Evolutionary conservation across 495 filamentous ascomycete species (phyloP), one percentile per base, ranked within the genome.

Genomic region (Trichoderma asperelloides): DNA sequence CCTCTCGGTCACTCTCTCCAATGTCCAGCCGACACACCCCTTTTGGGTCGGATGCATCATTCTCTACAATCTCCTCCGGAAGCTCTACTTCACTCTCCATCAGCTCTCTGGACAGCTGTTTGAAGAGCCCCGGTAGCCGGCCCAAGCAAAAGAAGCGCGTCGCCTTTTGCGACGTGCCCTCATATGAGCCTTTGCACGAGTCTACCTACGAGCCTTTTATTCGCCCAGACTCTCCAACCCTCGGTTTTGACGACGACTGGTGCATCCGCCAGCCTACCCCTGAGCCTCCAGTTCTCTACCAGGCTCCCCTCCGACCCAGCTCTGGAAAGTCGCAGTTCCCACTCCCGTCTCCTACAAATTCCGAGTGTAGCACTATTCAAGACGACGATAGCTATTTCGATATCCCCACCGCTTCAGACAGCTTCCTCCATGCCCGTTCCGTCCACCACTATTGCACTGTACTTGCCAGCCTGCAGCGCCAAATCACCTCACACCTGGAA

Each of bases 91-190:
- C 78, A 18, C 75, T 74, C 25, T 81, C 80, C 0, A 70, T 81
- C 51, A 77, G 69, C 69, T 78, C 81, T 33, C 73, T 77, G 4
- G 76, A 78, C 5, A 77, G 77, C 55, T 69, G 72, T 37, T 15
- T 69, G 21, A 47, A 55, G 30, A 43, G 8, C 66, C 40, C 33
- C 66, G 28, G 21, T 57, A 45, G 23, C 23, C 30, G 49, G 39
- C 66, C 71, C 2, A 60, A 60, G 18, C 66, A 73, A 6, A 82
- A 81, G 68, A 85, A 84, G 74, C 83, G 81, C 70, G 83, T 85
- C 0, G 82, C 82, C 7, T 84, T 85, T 70, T 82, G 72, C 78
- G 55, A 60, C 16, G 55, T 60, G 25, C 55, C 55, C 13, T 60
- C 55, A 7, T 60, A 60, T 18, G 55, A 60, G 23, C 55, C 55